phyloP scores from a whole-genome alignment of 2,329 filamentous ascomycete species.

The Claviceps maximensis region DNA sequence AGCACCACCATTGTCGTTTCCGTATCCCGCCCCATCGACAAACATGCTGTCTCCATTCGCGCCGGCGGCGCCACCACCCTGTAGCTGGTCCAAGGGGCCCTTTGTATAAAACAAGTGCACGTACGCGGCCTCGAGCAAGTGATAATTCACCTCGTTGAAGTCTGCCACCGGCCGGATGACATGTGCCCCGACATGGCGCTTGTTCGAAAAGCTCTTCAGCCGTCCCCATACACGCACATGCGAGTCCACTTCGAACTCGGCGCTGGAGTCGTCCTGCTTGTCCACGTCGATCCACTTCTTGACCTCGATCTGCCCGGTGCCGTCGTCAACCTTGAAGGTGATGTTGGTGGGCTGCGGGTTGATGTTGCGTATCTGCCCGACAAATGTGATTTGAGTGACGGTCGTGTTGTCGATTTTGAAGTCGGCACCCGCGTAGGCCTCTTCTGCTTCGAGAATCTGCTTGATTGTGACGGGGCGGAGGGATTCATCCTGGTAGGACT shows the following conservation, averaged over 20 bases:
- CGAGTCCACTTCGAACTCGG: constrained; percentile 53
- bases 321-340: constrained; percentile 88
- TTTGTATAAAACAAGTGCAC: constrained; percentile 75
- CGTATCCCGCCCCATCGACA: constrained; percentile 34
- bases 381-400: constrained; percentile 61
- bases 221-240: constrained; percentile 81
- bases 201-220: constrained; percentile 72
- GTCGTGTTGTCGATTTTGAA: constrained; percentile 72
- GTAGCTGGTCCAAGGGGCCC: constrained; percentile 41
- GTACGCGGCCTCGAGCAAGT: constrained; percentile 78
- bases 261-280: constrained; percentile 32
- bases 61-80: constrained; percentile 23
- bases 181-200: constrained; percentile 67
- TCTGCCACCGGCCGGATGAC: constrained; percentile 69
- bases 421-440: constrained; percentile 57
- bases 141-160: constrained; percentile 87
- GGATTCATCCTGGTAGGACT: constrained; percentile 64
- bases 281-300: constrained; percentile 72
- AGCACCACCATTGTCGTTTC: constrained; percentile 26
- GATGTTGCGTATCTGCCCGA: constrained; percentile 83
- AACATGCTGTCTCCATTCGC: constrained; percentile 35
- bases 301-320: constrained; percentile 82
- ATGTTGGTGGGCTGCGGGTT: constrained; percentile 80
- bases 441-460: constrained; percentile 73
- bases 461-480: constrained; percentile 92